These are phyloP conservation scores for Delonix regia DNA, from an alignment of 306 rosid species.

Conservation along the genomic window DNA sequence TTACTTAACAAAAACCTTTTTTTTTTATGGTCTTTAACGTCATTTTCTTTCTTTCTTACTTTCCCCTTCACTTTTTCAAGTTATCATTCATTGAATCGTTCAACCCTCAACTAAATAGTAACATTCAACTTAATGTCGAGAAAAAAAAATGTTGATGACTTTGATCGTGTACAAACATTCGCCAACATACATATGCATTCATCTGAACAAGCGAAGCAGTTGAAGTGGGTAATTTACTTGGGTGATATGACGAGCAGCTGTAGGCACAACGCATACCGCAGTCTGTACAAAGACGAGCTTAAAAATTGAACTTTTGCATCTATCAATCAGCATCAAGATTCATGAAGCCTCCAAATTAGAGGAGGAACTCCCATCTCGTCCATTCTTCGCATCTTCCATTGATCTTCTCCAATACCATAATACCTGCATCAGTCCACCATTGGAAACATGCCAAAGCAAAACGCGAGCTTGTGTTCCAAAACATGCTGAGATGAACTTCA, in stretches of 20 bases:
- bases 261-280: neutral
- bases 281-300: neutral
- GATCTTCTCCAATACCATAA: constrained; percentile 49
- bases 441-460: constrained; percentile 50
- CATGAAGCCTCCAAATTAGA: constrained; percentile 36
- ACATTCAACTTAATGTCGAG: neutral
- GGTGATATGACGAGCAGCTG: neutral
- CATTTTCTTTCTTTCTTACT: neutral
- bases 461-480: constrained; percentile 26
- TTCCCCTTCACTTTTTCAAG: neutral
- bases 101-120: neutral
- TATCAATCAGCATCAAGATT: neutral
- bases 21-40: neutral
- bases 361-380: constrained; percentile 16
- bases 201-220: neutral
- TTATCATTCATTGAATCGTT: neutral
- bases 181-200: neutral
- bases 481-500: constrained; percentile 39
- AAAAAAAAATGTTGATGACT: neutral
- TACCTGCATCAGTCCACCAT: constrained; percentile 54
- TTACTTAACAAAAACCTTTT: neutral
- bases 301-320: constrained; percentile 1
- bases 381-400: constrained; percentile 34
- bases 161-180: neutral
- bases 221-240: constrained; percentile 1